These are phyloP conservation scores for Aquilaria agallochum DNA, from an alignment of 441 rosid species.

Conservation along the genomic window DNA sequence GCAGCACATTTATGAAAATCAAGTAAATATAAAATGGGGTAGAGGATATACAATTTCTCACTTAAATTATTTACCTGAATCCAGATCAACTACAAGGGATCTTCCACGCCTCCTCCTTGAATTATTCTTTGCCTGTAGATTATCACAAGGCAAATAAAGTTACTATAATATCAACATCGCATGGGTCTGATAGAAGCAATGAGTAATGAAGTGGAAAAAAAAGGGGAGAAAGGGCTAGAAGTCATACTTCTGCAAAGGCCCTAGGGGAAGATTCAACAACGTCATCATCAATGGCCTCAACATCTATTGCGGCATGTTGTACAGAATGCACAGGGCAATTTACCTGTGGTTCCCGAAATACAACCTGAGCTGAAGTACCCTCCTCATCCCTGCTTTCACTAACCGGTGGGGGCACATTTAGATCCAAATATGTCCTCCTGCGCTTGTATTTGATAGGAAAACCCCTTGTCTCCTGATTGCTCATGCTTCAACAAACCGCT, in stretches of 20 bases:
- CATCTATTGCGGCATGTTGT: slow-evolving; percentile 48
- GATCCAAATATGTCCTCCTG: slow-evolving; percentile 58
- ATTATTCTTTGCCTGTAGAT: slow-evolving; percentile 60
- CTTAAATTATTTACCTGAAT: slow-evolving; percentile 42
- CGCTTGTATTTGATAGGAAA: slow-evolving; percentile 44
- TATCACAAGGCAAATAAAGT: slow-evolving; percentile 15
- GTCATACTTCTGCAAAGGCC: slow-evolving; percentile 72
- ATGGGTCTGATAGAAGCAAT: slow-evolving; percentile 6
- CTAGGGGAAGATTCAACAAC: slow-evolving; percentile 74
- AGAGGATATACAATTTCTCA: neutral
- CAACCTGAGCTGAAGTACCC: slow-evolving; percentile 47
- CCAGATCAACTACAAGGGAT: slow-evolving; percentile 43
- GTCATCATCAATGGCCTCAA: slow-evolving; percentile 84
- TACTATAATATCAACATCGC: neutral
- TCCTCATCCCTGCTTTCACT: slow-evolving; percentile 48
- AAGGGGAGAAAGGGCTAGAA: slow-evolving; percentile 5
- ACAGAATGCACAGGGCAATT: slow-evolving; percentile 25
- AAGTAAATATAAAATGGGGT: neutral
- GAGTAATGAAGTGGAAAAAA: neutral
- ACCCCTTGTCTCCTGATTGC: slow-evolving; percentile 38
- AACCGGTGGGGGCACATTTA: slow-evolving; percentile 42
- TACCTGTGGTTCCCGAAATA: slow-evolving; percentile 22
- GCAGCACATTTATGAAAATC: neutral
- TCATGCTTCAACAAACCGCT: slow-evolving; percentile 38
- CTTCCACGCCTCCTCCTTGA: slow-evolving; percentile 39